Evolutionary conservation across 2,329 filamentous ascomycete genomes (phyloP).

Genomic region (Phaeomoniella chlamydospora): DNA sequence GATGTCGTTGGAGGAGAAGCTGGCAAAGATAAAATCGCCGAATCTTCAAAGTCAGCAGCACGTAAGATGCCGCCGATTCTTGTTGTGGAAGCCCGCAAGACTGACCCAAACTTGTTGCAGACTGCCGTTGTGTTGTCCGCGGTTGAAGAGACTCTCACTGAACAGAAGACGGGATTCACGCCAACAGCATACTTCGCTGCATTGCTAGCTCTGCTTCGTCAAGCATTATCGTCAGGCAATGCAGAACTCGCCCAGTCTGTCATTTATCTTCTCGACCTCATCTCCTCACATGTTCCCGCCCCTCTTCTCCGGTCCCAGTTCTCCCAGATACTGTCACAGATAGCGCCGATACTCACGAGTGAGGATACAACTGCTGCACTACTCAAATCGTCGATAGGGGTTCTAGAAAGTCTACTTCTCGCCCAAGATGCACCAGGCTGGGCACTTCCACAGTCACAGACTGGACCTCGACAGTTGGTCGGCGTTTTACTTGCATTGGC

Average conservation of each 20-base stretch:
- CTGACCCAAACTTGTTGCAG: slow-evolving; percentile 27
- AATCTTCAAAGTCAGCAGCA: slow-evolving; percentile 92
- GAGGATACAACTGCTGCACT: slow-evolving; percentile 76
- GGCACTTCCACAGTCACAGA: slow-evolving; percentile 69
- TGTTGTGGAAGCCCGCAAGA: slow-evolving; percentile 2
- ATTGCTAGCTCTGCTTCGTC: slow-evolving; percentile 73
- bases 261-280: slow-evolving; percentile 87
- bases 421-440: slow-evolving; percentile 80
- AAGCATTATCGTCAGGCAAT: slow-evolving; percentile 60
- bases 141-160: slow-evolving; percentile 81
- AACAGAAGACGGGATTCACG: slow-evolving; percentile 70
- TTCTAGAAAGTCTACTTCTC: slow-evolving; percentile 77
- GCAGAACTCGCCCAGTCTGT: slow-evolving; percentile 73
- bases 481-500: slow-evolving; percentile 74
- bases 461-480: slow-evolving; percentile 75
- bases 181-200: slow-evolving; percentile 92
- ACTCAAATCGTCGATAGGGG: slow-evolving; percentile 77
- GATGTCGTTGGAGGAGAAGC: slow-evolving; percentile 62
- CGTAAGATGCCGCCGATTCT: too few relatives aligned
- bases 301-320: slow-evolving; percentile 89
- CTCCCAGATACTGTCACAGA: slow-evolving; percentile 73
- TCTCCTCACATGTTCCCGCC: slow-evolving; percentile 71
- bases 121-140: slow-evolving; percentile 77
- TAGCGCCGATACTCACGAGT: slow-evolving; percentile 71
- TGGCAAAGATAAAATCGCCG: slow-evolving; percentile 93